Base-by-base conservation (phyloP, 345 rosid genomes). In the Noccaea caerulescens region DNA sequence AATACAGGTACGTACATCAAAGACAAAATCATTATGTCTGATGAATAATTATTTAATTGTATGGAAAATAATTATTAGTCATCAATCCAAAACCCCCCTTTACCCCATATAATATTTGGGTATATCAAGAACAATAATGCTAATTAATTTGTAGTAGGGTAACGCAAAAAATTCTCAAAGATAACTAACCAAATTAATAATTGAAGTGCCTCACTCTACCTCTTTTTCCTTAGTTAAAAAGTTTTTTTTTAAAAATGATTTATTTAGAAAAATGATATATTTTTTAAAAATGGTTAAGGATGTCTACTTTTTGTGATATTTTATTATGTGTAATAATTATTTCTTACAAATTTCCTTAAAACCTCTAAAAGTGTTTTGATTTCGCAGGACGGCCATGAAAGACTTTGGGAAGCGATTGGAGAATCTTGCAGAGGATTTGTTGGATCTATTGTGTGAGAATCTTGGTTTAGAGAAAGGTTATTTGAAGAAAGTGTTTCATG, bases 401-500 rank as follows among this genome's bases (percentile, higher is more conserved):
- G 85, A 87, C 52, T 91, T 85, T 68, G 89, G 81, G 0, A 52
- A 10, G 69, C 81, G 84, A 51, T n/a, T 91, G 71, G 85, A 84
- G 83, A 82, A 79, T 71, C 85, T 91, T 8, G 97, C 96, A 0
- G 97, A 91, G 78, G 75, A 80, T 9, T 72, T 91, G 33, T 69
- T 88, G 68, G 91, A 91, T 68, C 25, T 86, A 55, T 32, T 88
- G 41, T 83, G 91, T 72, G 96, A 88, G 83, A 94, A 94, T 69
- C 87, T 94, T 39, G 95, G 93, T 47, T 64, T 94, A 20, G 95
- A 88, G 75, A 85, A 86, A 49, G 98, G 97, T 8, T 89, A 88
- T 73, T 36, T 94, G 79, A 94, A 91, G 71, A 86, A 73, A 47
- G 87, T 66, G 6, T 91, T 94, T 68, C 47, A 71, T 59, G 99